A percentile compares a stretch with the other conserved stretches of the same genome.
These are phyloP conservation scores for Fusarium sp. DNA, from an alignment of 2,329 filamentous ascomycete genomes.

Conservation along the genomic window DNA sequence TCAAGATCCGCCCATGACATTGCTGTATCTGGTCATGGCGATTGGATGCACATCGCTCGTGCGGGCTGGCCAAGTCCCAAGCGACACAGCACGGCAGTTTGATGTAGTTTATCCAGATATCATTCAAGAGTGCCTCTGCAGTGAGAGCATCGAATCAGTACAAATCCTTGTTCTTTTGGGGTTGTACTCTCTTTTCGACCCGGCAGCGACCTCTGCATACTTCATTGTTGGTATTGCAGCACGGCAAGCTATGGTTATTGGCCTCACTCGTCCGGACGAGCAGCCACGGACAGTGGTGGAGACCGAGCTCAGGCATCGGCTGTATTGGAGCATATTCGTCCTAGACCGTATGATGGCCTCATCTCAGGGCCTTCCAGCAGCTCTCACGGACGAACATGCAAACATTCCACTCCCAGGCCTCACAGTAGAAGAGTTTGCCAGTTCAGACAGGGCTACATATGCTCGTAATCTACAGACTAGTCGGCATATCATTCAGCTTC, in stretches of 20 bases:
- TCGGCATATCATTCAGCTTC: constrained; percentile 58
- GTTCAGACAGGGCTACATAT: constrained; percentile 51
- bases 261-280: constrained; percentile 51
- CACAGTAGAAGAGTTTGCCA: constrained; percentile 59
- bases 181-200: constrained; percentile 58
- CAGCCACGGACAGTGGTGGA: constrained; percentile 43
- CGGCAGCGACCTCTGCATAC: constrained; percentile 53
- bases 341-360: constrained; percentile 59
- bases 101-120: constrained; percentile 54
- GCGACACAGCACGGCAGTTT: constrained; percentile 49
- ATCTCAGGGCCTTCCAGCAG: constrained; percentile 54
- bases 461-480: constrained; percentile 57
- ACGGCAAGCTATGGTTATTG: constrained; percentile 54
- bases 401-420: constrained; percentile 57
- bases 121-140: constrained; percentile 54
- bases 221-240: constrained; percentile 55
- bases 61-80: constrained; percentile 55
- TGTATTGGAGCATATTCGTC: constrained; percentile 59
- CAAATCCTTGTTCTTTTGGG: constrained; percentile 56
- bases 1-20: constrained; percentile 46
- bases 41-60: constrained; percentile 59
- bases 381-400: constrained; percentile 53
- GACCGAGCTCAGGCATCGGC: constrained; percentile 51
- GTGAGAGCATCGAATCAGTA: constrained; percentile 52
- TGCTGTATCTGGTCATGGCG: constrained; percentile 58